Percentiles rank a stretch among this genome's conserved stretches.
Evolutionary conservation across 441 rosid genomes (phyloP).

Genomic region (Capsella rubella): DNA sequence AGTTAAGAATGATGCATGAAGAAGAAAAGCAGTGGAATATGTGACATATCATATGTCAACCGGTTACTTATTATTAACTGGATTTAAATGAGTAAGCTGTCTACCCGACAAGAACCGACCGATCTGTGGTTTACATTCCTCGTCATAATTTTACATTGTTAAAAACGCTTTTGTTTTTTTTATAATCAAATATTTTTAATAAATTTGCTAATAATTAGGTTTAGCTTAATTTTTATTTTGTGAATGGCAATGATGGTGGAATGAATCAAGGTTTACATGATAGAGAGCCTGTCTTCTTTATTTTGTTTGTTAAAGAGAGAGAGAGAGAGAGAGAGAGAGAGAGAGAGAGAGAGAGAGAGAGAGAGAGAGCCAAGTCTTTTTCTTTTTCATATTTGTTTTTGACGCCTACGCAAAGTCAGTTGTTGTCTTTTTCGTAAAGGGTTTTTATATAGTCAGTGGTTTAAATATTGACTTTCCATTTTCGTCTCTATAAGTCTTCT

Average conservation of each 20-base stretch:
- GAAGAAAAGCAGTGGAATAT: background rate
- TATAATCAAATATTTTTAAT: too few species aligned
- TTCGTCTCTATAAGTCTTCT: slow-evolving; percentile 24
- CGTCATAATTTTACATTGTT: background rate
- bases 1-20: slow-evolving; percentile 10
- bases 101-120: slow-evolving; percentile 26
- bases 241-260: slow-evolving; percentile 35
- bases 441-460: background rate
- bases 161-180: background rate
- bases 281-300: background rate
- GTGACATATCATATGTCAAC: background rate
- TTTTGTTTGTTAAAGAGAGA: background rate
- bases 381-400: background rate
- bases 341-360: background rate
- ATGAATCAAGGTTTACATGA: slow-evolving; percentile 23
- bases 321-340: background rate
- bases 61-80: slow-evolving; percentile 7
- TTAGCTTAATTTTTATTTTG: background rate
- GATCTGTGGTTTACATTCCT: slow-evolving; percentile 4
- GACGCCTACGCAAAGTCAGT: slow-evolving; percentile 2
- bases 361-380: background rate
- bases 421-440: slow-evolving; percentile 12
- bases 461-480: slow-evolving; percentile 1
- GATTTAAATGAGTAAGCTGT: background rate
- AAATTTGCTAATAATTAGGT: background rate